Conservation (phyloP, 148 eudicot species). For the Salicornia ramosissima region DNA sequence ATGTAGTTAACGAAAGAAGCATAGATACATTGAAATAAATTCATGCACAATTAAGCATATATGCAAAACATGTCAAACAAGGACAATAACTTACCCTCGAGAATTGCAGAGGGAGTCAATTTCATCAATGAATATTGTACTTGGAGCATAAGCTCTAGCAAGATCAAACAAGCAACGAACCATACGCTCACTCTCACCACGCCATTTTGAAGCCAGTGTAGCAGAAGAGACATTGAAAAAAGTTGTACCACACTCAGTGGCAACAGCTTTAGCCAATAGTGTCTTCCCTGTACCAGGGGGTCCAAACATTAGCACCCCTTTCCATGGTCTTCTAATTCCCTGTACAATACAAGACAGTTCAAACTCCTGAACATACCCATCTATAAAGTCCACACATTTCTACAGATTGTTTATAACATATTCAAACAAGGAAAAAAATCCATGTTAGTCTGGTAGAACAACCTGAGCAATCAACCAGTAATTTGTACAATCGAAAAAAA, state of each 20-base stretch:
- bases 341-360: conserved; percentile 24
- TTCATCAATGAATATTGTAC: conserved; percentile 97
- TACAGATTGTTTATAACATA: background rate
- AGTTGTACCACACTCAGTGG: conserved; percentile 97
- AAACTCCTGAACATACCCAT: conserved; percentile 9
- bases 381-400: background rate
- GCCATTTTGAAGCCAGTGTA: conserved; percentile 98
- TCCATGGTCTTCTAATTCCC: conserved; percentile 99
- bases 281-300: conserved; percentile 99
- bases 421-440: background rate
- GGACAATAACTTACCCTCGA: conserved; percentile 58
- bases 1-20: background rate
- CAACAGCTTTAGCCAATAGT: conserved; percentile 97
- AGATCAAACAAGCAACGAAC: conserved; percentile 92
- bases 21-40: background rate
- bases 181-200: conserved; percentile 99
- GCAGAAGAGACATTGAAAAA: conserved; percentile 98
- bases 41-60: background rate
- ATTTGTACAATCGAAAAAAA: background rate
- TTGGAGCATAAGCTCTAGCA: conserved; percentile 96
- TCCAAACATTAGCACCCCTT: conserved; percentile 98
- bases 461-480: background rate
- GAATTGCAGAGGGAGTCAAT: conserved; percentile 98
- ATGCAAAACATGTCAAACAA: background rate
- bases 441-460: too few relatives aligned